Percentiles rank a stretch among this genome's conserved stretches.
Evolutionary conservation across 192 early-diverging fungal genomes (phyloP).

Genomic region (Coemansia interrupta): DNA sequence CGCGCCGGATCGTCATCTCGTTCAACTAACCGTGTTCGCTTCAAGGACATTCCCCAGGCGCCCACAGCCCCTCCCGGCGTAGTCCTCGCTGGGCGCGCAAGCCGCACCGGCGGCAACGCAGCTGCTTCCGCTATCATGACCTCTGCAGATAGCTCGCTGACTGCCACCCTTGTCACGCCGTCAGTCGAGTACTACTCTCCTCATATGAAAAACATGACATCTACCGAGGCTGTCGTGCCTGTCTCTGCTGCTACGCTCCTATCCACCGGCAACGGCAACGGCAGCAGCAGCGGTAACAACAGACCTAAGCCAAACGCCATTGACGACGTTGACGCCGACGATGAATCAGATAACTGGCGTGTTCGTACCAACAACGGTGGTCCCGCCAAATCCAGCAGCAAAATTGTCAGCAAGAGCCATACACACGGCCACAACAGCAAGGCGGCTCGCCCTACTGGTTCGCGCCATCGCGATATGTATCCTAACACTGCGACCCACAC

Average conservation of each 20-base stretch:
- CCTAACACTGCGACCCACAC: background rate
- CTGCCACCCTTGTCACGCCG: constrained; percentile 41
- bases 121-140: constrained; percentile 7
- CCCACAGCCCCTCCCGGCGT: constrained; percentile 5
- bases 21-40: constrained; percentile 28
- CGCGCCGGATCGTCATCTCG: background rate
- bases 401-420: background rate
- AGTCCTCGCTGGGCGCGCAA: constrained; percentile 18
- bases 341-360: constrained; percentile 36
- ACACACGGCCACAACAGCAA: constrained; percentile 1
- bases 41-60: constrained; percentile 10
- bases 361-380: background rate
- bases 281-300: background rate
- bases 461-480: background rate
- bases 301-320: constrained; percentile 2
- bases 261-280: constrained; percentile 8
- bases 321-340: constrained; percentile 37
- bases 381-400: background rate
- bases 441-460: background rate
- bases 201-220: constrained; percentile 10
- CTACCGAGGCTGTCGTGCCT: background rate
- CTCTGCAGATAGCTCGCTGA: constrained; percentile 50
- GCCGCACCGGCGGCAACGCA: constrained; percentile 7
- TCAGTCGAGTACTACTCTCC: constrained; percentile 49
- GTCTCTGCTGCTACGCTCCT: constrained; percentile 4